phyloP scores from a whole-genome alignment of 306 rosid genomes.

The Fagus crenata region DNA sequence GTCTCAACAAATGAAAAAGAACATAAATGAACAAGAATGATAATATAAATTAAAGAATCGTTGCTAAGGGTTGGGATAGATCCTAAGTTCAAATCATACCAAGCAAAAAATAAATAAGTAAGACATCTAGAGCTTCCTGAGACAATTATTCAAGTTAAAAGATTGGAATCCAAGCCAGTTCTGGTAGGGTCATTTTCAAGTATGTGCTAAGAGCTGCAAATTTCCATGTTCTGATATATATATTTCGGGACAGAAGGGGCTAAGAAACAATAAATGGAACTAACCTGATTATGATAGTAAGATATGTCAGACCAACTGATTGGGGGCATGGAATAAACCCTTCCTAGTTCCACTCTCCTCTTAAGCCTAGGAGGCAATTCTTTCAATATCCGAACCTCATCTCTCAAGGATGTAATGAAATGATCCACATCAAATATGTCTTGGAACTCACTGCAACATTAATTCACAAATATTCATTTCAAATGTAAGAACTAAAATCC shows the following conservation, averaged over 20 bases:
- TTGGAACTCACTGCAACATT: constrained; percentile 69
- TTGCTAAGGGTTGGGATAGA: neutral
- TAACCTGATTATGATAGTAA: constrained; percentile 84
- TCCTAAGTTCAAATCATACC: neutral
- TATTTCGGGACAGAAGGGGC: neutral
- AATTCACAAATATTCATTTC: constrained; percentile 19
- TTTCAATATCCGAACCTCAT: constrained; percentile 92
- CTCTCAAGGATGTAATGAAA: constrained; percentile 92
- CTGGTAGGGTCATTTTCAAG: neutral
- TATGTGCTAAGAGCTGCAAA: neutral
- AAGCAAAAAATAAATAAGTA: neutral
- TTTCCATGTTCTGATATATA: neutral
- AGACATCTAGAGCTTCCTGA: neutral
- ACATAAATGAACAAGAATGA: neutral
- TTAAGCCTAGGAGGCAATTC: constrained; percentile 92
- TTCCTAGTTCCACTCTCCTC: constrained; percentile 68
- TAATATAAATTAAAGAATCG: neutral
- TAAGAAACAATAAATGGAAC: constrained; percentile 13
- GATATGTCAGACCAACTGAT: constrained; percentile 95
- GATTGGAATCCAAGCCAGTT: constrained; percentile 1
- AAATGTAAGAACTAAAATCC: constrained; percentile 18
- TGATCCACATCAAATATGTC: constrained; percentile 95
- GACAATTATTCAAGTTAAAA: neutral
- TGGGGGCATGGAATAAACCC: constrained; percentile 85
- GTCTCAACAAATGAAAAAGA: neutral